Evolutionary conservation across 768 basidiomycete genomes (phyloP).

Genomic region (Peribolospora kevripleyi): DNA sequence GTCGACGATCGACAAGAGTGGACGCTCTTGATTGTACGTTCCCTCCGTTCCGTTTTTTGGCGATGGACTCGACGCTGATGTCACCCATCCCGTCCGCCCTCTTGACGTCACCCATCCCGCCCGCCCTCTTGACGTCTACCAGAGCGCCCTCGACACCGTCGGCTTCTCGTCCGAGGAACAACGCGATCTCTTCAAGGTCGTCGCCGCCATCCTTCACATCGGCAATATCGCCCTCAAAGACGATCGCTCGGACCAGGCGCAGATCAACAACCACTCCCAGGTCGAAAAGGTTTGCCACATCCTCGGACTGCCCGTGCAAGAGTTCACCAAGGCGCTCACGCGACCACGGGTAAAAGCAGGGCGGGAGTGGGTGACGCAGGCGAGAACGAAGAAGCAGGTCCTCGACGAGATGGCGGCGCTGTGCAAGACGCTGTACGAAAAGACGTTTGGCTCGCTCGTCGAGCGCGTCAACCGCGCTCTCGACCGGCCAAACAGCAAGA

Average conservation of each 20-base stretch:
- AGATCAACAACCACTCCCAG: slow-evolving; percentile 10
- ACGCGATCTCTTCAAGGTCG: slow-evolving; percentile 72
- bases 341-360: slow-evolving; percentile 81
- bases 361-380: slow-evolving; percentile 87
- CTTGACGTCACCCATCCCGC: slow-evolving; percentile 2
- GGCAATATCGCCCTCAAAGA: slow-evolving; percentile 71
- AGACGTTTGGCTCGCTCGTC: slow-evolving; percentile 77
- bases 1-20: slow-evolving; percentile 81
- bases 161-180: slow-evolving; percentile 71
- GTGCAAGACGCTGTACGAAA: slow-evolving; percentile 91
- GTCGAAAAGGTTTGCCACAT: slow-evolving; percentile 51
- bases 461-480: slow-evolving; percentile 85
- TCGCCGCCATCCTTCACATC: slow-evolving; percentile 81
- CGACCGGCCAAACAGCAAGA: slow-evolving; percentile 58
- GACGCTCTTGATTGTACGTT: slow-evolving; percentile 42
- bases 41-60: not conserved
- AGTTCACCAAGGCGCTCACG: slow-evolving; percentile 69
- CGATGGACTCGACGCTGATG: not conserved
- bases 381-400: slow-evolving; percentile 71
- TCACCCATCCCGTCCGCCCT: not conserved
- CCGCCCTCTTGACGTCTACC: not conserved
- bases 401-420: slow-evolving; percentile 72
- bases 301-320: slow-evolving; percentile 60
- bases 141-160: slow-evolving; percentile 67
- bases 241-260: slow-evolving; percentile 50